Evolutionary conservation across 2,329 filamentous ascomycete genomes (phyloP), one percentile per base, ranked within the genome.

Genomic region (Tolypocladium guangdongense): DNA sequence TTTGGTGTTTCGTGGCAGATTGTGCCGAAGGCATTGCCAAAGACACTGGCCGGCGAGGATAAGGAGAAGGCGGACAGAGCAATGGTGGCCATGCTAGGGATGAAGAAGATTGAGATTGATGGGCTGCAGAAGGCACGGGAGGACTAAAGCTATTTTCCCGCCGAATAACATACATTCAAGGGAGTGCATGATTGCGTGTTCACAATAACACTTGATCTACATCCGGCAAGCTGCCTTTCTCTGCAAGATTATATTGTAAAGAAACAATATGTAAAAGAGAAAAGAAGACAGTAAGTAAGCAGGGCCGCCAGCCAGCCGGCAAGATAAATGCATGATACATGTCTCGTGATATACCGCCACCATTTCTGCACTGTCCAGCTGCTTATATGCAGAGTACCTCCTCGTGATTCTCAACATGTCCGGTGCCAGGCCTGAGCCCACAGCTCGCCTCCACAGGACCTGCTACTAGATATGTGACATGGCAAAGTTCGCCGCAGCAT

Each of bases 1-100:
- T 77, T 68, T 58, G 75, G 75, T 4, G 61, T 77, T 12, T 58
- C 62, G 14, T 78, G 75, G 75, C 75, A 78, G 66, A 63, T 78
- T 36, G 62, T 73, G 43, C 74, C 75, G 5, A 66, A 55, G 55
- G 55, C 49, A 22, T 56, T 76, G 51, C 65, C 64, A 59, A 62
- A 67, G 52, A 61, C 70, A 60, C 52, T 74, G 55, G 49, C 55
- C 2, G 61, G 64, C n/a, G 58, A 63, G 37, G 69, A 74, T 52
- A 62, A 58, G 59, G 70, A 61, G 54, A 68, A 62, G 38, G 63
- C 64, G 18, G 62, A 58, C 7, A 60, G 66, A 48, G 64, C 60
- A 8, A 67, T 59, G 32, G 55, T 52, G 43, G 68, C 65, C 5
- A 74, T 76, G 68, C 64, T 73, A 66, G 56, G 57, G 30, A 73